These are phyloP conservation scores for Litsea cubeba DNA, from an alignment of 164 flowering plant genomes.

Conservation along the genomic window DNA sequence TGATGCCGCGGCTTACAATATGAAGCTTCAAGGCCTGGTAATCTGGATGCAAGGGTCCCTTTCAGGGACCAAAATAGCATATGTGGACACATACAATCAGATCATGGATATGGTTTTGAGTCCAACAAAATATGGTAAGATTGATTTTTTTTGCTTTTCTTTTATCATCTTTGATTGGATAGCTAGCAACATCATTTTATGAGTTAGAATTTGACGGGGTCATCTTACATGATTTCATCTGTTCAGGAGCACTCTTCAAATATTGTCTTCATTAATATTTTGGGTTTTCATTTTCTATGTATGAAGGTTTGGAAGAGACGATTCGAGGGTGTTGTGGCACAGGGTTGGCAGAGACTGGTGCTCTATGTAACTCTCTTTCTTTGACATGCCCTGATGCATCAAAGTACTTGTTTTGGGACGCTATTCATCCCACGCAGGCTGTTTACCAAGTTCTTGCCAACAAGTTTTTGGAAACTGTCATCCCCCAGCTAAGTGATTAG, in stretches of 20 bases:
- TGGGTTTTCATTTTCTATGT: background rate
- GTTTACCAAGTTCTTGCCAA: slow-evolving; percentile 21
- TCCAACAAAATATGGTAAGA: slow-evolving; percentile 28
- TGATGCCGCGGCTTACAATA: slow-evolving; percentile 25
- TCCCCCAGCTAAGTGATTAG: slow-evolving; percentile 1
- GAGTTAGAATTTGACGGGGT: rapidly evolving
- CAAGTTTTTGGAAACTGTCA: background rate
- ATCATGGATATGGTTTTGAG: slow-evolving; percentile 29
- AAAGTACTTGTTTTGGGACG: slow-evolving; percentile 44
- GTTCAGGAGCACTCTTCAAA: too few relatives aligned
- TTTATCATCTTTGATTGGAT: too few relatives aligned
- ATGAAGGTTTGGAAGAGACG: slow-evolving; percentile 42
- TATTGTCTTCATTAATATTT: too few relatives aligned
- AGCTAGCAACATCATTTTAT: too few relatives aligned
- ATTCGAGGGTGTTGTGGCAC: slow-evolving; percentile 60
- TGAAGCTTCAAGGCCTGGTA: slow-evolving; percentile 22
- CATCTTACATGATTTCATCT: too few relatives aligned
- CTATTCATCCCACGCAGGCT: slow-evolving; percentile 38
- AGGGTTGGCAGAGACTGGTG: slow-evolving; percentile 37
- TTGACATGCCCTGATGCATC: slow-evolving; percentile 41
- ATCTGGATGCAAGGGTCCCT: slow-evolving; percentile 13
- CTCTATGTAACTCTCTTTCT: slow-evolving; percentile 36
- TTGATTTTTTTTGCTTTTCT: background rate
- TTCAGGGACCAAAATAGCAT: slow-evolving; percentile 16
- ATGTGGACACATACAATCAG: slow-evolving; percentile 25